Conservation (phyloP, 306 rosid species). For the Casuarina cunninghamiana region DNA sequence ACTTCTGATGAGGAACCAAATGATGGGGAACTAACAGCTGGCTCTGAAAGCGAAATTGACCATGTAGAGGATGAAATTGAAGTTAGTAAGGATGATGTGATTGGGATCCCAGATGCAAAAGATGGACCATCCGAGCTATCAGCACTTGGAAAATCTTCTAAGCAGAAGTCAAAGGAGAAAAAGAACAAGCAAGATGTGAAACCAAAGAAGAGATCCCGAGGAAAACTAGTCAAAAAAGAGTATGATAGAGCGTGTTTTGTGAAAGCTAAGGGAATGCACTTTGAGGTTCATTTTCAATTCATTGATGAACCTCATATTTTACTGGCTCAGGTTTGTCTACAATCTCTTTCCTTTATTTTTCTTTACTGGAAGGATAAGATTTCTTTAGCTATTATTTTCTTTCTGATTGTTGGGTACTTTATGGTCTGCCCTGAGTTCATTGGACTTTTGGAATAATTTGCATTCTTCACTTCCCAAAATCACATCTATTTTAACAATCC, state of each 20-base stretch:
- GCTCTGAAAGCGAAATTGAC: conserved; percentile 41
- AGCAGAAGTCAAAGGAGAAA: conserved; percentile 27
- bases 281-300: conserved; percentile 71
- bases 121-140: conserved; percentile 20
- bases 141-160: conserved; percentile 19
- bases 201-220: conserved; percentile 29
- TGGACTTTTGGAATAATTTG: neutral
- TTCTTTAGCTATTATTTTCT: neutral
- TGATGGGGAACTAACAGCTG: conserved; percentile 48
- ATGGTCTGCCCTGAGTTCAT: neutral
- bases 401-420: neutral
- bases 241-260: conserved; percentile 55
- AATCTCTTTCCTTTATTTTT: conserved; percentile 8
- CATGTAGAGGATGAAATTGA: conserved; percentile 46
- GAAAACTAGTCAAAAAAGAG: conserved; percentile 26
- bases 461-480: neutral
- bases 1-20: conserved; percentile 53
- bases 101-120: conserved; percentile 26
- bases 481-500: neutral
- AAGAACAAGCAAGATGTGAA: conserved; percentile 24
- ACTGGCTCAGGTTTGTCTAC: conserved; percentile 68
- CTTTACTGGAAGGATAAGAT: neutral
- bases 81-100: conserved; percentile 33
- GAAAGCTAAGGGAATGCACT: conserved; percentile 54
- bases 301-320: conserved; percentile 65